Conservation (phyloP, 805 yeast genomes). For the Scheffersomyces coipomensis region DNA sequence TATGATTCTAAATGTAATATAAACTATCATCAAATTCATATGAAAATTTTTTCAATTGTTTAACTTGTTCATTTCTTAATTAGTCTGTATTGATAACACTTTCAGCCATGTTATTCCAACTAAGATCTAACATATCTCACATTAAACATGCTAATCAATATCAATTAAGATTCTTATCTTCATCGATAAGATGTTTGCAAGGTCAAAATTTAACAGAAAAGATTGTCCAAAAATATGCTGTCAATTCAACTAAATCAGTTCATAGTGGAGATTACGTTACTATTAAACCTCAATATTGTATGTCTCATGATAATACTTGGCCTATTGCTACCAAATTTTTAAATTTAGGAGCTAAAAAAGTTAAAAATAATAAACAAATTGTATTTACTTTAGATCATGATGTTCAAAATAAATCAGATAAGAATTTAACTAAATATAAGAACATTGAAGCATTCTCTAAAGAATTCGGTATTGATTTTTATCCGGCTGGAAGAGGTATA, state of each 20-base stretch:
- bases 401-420: conserved; percentile 89
- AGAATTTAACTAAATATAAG: conserved; percentile 80
- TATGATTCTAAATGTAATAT: no score
- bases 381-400: conserved; percentile 98
- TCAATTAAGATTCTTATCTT: no score
- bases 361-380: conserved; percentile 84
- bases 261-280: conserved; percentile 93
- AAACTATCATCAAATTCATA: no score
- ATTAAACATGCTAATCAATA: no score
- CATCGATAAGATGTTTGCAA: conserved; percentile 17
- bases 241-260: conserved; percentile 75
- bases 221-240: conserved; percentile 91
- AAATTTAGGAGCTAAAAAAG: conserved; percentile 87
- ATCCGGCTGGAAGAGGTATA: conserved; percentile 98
- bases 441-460: conserved; percentile 89
- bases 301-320: conserved; percentile 99
- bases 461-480: conserved; percentile 90
- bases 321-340: conserved; percentile 96
- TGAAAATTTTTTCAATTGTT: no score
- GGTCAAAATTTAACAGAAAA: conserved; percentile 93
- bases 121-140: no score
- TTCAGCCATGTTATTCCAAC: no score
- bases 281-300: conserved; percentile 93
- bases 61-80: no score
- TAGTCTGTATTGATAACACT: no score